Conservation (phyloP, 208 protist genomes). For the Herpetomonas muscarum region DNA sequence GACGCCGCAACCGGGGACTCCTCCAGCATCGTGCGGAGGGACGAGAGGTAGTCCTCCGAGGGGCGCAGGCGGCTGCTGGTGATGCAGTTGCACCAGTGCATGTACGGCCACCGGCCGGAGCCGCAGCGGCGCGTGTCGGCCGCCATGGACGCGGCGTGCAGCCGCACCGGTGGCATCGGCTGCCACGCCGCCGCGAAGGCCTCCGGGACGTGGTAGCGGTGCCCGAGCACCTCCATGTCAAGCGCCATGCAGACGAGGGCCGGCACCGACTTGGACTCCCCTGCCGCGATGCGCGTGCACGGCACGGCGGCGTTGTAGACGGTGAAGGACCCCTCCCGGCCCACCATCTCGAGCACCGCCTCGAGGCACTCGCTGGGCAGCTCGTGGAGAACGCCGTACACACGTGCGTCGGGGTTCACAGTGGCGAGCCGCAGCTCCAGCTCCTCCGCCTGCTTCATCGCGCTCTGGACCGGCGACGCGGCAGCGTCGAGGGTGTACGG, state of each 20-base stretch:
- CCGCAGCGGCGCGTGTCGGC: conserved; percentile 3
- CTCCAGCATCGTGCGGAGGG: conserved; percentile 14
- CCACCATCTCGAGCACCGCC: conserved; percentile 29
- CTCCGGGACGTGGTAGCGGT: conserved; percentile 1
- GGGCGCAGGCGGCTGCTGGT: conserved; percentile 20
- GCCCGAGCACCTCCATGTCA: conserved; percentile 9
- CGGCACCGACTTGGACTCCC: neutral
- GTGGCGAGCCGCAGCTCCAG: neutral
- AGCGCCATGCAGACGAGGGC: conserved; percentile 9
- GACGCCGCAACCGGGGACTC: conserved; percentile 1
- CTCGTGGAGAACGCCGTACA: conserved; percentile 33
- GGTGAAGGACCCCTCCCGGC: conserved; percentile 34
- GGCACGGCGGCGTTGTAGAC: conserved; percentile 18
- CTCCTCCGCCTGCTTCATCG: conserved; percentile 3
- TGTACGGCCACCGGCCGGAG: conserved; percentile 25
- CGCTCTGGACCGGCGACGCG: conserved; percentile 1
- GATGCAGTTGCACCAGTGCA: conserved; percentile 54
- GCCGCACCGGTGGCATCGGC: neutral
- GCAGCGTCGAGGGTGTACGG: neutral
- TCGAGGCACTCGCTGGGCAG: conserved; percentile 14
- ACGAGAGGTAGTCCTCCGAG: conserved; percentile 13
- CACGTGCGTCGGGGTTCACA: conserved; percentile 10
- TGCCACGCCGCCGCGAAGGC: neutral
- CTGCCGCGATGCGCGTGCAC: neutral
- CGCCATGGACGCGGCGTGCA: neutral